These are phyloP conservation scores for Fusarium pseudocircinatum DNA, from an alignment of 2,329 filamentous ascomycete species.

Conservation along the genomic window DNA sequence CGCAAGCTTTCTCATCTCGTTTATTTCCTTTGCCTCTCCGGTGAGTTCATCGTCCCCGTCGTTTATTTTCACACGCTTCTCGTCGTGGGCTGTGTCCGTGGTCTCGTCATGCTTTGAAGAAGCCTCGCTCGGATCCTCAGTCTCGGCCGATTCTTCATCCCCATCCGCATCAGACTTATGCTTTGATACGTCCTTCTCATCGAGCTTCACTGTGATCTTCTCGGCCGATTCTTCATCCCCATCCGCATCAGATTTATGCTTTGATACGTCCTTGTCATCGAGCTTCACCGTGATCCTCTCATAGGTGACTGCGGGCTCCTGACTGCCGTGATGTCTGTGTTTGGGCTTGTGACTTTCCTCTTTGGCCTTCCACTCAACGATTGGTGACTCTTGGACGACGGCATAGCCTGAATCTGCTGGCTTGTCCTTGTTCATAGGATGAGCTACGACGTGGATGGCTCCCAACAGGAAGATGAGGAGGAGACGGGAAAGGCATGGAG, in stretches of 20 bases:
- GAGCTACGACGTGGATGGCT: neutral
- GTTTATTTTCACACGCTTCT: rapidly evolving
- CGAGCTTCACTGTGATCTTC: no score
- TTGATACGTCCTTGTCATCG: neutral
- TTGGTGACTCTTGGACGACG: neutral
- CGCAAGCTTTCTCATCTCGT: no score
- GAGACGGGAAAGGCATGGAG: neutral
- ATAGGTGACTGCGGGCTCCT: neutral
- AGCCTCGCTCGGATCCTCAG: no score
- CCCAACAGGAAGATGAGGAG: neutral
- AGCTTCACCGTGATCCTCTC: neutral
- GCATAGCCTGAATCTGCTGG: neutral
- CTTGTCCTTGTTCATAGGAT: neutral
- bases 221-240: no score
- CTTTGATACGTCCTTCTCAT: no score
- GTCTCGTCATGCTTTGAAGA: neutral
- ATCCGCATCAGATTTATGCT: neutral
- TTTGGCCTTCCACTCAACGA: neutral
- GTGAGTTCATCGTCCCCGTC: no score
- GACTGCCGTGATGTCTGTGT: no score
- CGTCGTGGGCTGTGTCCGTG: neutral
- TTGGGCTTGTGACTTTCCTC: no score
- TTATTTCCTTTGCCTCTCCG: no score
- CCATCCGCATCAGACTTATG: no score
- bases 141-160: no score